Conservation (phyloP, 2,329 filamentous ascomycete genomes). For the Verticillium alfalfae region DNA sequence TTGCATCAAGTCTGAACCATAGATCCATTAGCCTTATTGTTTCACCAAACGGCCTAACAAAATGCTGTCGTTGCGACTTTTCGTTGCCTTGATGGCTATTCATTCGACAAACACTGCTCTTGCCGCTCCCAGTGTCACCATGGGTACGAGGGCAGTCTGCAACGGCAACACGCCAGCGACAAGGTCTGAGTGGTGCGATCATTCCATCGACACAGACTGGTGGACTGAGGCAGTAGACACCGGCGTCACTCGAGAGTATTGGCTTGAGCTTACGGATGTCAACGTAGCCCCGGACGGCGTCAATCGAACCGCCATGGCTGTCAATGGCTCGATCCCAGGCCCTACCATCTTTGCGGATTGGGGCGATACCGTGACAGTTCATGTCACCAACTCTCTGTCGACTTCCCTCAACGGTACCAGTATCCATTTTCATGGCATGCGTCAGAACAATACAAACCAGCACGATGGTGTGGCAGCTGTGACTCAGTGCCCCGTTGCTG, state of each 20-base stretch:
- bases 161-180: slow-evolving; percentile 23
- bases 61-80: background rate
- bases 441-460: slow-evolving; percentile 47
- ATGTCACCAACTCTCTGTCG: slow-evolving; percentile 43
- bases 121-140: background rate
- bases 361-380: slow-evolving; percentile 42
- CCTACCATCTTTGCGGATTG: slow-evolving; percentile 51
- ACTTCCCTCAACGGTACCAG: slow-evolving; percentile 50
- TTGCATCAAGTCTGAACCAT: too few relatives aligned
- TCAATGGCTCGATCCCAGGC: slow-evolving; percentile 56
- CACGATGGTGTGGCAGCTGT: slow-evolving; percentile 50
- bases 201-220: slow-evolving; percentile 42
- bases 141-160: slow-evolving; percentile 9
- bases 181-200: slow-evolving; percentile 38
- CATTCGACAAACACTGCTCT: background rate
- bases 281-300: slow-evolving; percentile 40
- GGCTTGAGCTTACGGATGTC: slow-evolving; percentile 32
- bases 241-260: slow-evolving; percentile 44
- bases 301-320: slow-evolving; percentile 29
- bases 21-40: too few relatives aligned
- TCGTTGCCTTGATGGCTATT: background rate
- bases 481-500: slow-evolving; percentile 45
- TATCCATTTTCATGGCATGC: slow-evolving; percentile 60
- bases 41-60: background rate
- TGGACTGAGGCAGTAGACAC: slow-evolving; percentile 34